Percentiles rank a stretch among this genome's conserved stretches.
phyloP scores from a whole-genome alignment of 495 filamentous ascomycete species.

The Rhypophila decipiens region DNA sequence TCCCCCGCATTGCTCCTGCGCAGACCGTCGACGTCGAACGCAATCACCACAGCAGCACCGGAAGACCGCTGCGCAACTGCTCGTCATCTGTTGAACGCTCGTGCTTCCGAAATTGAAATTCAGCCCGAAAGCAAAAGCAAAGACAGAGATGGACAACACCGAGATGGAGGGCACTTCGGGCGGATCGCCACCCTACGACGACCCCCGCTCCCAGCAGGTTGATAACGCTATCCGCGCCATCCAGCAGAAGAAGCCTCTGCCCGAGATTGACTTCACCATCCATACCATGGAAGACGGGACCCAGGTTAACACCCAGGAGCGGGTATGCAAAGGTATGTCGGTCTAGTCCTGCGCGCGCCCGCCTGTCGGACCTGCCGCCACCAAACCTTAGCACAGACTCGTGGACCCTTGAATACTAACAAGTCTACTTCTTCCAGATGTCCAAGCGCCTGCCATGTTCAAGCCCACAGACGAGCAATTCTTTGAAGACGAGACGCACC shows the following conservation, averaged over 20 bases:
- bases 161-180: constrained; percentile 34
- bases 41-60: neutral
- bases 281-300: constrained; percentile 97
- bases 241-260: constrained; percentile 83
- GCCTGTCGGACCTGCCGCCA: neutral
- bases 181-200: constrained; percentile 19
- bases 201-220: constrained; percentile 42
- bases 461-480: constrained; percentile 77
- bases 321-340: constrained; percentile 88
- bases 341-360: neutral
- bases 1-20: neutral
- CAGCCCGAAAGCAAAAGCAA: neutral
- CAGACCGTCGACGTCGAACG: neutral
- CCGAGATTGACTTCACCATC: constrained; percentile 96
- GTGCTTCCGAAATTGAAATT: neutral
- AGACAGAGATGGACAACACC: constrained; percentile 8
- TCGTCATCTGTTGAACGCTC: neutral
- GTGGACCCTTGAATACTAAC: constrained; percentile 4
- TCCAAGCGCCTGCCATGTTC: constrained; percentile 91
- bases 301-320: constrained; percentile 88
- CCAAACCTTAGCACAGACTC: neutral
- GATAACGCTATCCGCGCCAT: constrained; percentile 75
- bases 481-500: constrained; percentile 67
- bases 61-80: too few species aligned
- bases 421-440: constrained; percentile 50